Evolutionary conservation across 1,284 basidiomycete genomes (phyloP), one percentile per base, ranked within the genome.

Genomic region (Boletus sp.): DNA sequence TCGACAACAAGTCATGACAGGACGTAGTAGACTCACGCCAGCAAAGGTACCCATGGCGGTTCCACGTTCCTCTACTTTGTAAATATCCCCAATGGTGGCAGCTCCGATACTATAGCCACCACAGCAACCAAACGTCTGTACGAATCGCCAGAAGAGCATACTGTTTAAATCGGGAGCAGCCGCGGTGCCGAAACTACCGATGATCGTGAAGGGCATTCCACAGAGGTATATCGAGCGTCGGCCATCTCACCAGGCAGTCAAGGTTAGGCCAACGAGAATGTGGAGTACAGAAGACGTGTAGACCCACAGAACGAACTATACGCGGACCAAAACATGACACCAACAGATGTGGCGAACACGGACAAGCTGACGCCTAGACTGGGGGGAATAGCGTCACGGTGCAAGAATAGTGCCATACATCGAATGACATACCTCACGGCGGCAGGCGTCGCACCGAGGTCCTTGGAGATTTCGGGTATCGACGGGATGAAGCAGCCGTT

Each of bases 51-150:
- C 72, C 72, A 79, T 77, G 1, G 73, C 75, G 5, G 66, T 66
- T 0, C 74, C 75, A 30, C 77, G 60, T 51, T 75, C 70, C 13
- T 73, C 70, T 0, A 75, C 63, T 19, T 41, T 58, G 51, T 70
- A 78, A 13, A 78, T 68, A 56, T 80, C 77, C 1, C 74, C 75
- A 8, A 80, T 71, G 1, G 68, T 69, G 2, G 76, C 76, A 0
- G 71, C 71, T 1, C 77, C 77, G 5, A 80, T 66, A 4, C 68
- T 57, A n/a, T 73, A 55, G 5, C 73, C 65, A 5, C 64, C 64
- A 26, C 59, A 58, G 50, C 62, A 58, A 34, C 74, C 75, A 29
- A 74, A 69, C 2, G 69, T 74, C 48, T 78, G 76, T 2, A 79
- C 53, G 17, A 74, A 70, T 2, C 77, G 68, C 35, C 72, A 75